Percentiles rank a stretch among this genome's conserved stretches.
Evolutionary conservation across 2,329 filamentous ascomycete species (phyloP).

Genomic region (Dryadomyces sulphureus): DNA sequence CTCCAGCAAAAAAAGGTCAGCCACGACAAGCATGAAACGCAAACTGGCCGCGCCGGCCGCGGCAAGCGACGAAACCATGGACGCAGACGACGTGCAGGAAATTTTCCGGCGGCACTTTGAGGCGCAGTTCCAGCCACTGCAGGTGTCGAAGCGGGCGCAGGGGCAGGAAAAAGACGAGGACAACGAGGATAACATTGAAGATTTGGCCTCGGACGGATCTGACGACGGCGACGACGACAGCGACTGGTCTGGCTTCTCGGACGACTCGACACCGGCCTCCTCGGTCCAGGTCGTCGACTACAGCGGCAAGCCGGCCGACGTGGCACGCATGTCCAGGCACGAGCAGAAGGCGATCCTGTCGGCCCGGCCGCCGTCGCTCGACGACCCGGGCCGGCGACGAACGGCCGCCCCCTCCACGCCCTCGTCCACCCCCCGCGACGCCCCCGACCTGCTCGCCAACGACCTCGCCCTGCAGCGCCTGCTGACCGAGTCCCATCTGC

Average conservation of each 20-base stretch:
- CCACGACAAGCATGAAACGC: too few relatives aligned
- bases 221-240: slow-evolving; percentile 17
- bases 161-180: slow-evolving; percentile 13
- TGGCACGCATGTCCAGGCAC: slow-evolving; percentile 40
- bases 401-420: slow-evolving; percentile 11
- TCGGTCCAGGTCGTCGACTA: slow-evolving; percentile 50
- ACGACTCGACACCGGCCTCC: slow-evolving; percentile 20
- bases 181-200: slow-evolving; percentile 14
- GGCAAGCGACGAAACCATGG: background rate
- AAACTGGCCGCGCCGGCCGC: slow-evolving; percentile 8
- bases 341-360: slow-evolving; percentile 61
- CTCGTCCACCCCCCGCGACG: slow-evolving; percentile 34
- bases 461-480: slow-evolving; percentile 86
- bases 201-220: slow-evolving; percentile 23
- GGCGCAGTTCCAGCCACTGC: slow-evolving; percentile 66
- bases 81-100: slow-evolving; percentile 47
- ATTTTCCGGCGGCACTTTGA: slow-evolving; percentile 79
- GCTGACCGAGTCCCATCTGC: slow-evolving; percentile 79
- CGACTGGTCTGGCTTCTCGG: slow-evolving; percentile 51
- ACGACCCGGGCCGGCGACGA: too few relatives aligned
- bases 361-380: too few relatives aligned
- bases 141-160: slow-evolving; percentile 11
- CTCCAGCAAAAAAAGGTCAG: too few relatives aligned
- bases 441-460: slow-evolving; percentile 64
- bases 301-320: slow-evolving; percentile 15